Percentiles rank a stretch among this genome's conserved stretches.
phyloP scores from a whole-genome alignment of 1,284 basidiomycete genomes.

The Pterula multifida region DNA sequence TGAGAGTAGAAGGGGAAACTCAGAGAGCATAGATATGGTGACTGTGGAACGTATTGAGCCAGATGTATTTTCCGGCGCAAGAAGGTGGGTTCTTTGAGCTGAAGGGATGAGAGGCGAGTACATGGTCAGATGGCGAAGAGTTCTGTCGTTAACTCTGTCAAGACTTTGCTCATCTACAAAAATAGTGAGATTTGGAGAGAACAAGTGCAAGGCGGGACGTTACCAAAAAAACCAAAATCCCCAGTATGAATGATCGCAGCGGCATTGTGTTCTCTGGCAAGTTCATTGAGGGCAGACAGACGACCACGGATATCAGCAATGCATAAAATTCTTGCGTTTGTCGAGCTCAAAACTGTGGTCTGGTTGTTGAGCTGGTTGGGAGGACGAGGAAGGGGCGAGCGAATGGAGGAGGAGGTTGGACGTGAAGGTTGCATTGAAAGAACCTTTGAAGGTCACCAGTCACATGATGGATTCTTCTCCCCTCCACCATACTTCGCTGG shows the following conservation, averaged over 20 bases:
- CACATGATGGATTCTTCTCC: background rate
- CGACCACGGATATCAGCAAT: conserved; percentile 92
- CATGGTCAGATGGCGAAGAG: conserved; percentile 90
- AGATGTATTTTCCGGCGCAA: conserved; percentile 53
- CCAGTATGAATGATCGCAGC: conserved; percentile 95
- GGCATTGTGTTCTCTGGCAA: conserved; percentile 83
- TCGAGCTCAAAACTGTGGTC: conserved; percentile 62
- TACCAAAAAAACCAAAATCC: conserved; percentile 97
- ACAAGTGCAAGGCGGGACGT: conserved; percentile 15
- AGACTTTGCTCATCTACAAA: conserved; percentile 64
- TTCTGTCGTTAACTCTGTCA: conserved; percentile 86
- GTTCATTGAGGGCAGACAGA: conserved; percentile 79
- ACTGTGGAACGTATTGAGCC: conserved; percentile 52
- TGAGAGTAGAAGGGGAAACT: conserved; percentile 85
- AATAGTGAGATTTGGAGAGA: conserved; percentile 11
- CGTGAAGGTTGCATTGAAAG: conserved; percentile 5
- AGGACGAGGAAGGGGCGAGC: conserved; percentile 46
- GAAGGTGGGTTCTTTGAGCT: conserved; percentile 71
- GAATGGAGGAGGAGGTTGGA: conserved; percentile 29
- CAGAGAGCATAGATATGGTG: conserved; percentile 71
- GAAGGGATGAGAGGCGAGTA: conserved; percentile 93
- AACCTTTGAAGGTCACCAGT: background rate
- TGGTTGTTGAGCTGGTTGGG: conserved; percentile 63
- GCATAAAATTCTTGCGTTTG: conserved; percentile 85
- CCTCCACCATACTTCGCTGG: background rate